These are phyloP conservation scores for Phialophora tarda DNA, from an alignment of 2,329 filamentous ascomycete species.

Conservation along the genomic window DNA sequence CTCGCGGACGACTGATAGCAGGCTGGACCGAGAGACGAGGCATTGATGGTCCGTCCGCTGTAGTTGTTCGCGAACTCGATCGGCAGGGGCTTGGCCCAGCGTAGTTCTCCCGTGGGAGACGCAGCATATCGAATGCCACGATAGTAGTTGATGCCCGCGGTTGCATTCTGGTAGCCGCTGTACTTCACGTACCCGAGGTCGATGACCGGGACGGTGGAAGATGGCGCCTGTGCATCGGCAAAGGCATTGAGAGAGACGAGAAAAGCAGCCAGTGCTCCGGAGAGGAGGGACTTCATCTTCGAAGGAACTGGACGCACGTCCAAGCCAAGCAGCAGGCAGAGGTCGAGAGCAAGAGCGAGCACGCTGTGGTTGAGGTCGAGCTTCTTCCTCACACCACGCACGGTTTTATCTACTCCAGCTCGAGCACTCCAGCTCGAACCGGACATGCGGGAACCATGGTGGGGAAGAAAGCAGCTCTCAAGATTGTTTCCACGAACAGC, in stretches of 20 bases:
- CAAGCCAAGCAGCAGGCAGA: background rate
- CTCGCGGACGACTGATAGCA: slow-evolving; percentile 21
- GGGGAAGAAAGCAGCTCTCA: slow-evolving; percentile 12
- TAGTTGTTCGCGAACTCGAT: slow-evolving; percentile 30
- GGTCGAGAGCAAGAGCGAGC: background rate
- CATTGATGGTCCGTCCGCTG: slow-evolving; percentile 25
- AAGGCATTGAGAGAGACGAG: slow-evolving; percentile 3
- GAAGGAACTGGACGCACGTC: background rate
- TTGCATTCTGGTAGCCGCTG: slow-evolving; percentile 25
- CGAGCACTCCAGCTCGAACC: background rate
- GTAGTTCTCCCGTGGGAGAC: slow-evolving; percentile 25
- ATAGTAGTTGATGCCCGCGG: slow-evolving; percentile 29
- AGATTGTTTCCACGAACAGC: background rate
- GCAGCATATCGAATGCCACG: slow-evolving; percentile 26
- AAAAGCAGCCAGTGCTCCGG: background rate
- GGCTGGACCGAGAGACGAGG: slow-evolving; percentile 19
- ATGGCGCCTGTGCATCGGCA: slow-evolving; percentile 13
- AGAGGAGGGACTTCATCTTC: background rate
- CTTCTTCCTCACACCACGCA: background rate
- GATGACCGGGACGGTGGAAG: slow-evolving; percentile 19
- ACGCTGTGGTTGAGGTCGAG: background rate
- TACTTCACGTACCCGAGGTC: slow-evolving; percentile 29
- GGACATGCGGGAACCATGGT: slow-evolving; percentile 1
- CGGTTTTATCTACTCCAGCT: background rate
- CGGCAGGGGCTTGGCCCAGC: slow-evolving; percentile 25